These are phyloP conservation scores for Pythium guiyangense DNA, from an alignment of 352 stramenopile species.

Conservation along the genomic window DNA sequence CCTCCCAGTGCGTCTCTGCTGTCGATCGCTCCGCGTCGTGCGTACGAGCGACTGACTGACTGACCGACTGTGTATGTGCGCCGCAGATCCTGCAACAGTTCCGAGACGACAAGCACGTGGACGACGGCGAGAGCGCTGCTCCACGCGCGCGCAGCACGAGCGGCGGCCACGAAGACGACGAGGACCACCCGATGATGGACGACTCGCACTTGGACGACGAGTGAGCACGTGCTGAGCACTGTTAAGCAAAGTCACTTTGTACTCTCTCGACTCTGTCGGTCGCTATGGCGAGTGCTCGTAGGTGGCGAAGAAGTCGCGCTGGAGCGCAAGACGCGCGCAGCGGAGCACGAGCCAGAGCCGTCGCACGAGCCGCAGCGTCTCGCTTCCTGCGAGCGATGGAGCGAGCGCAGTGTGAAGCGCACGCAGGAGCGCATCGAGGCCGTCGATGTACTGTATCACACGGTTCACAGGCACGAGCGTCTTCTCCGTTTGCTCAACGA, in stretches of 20 bases:
- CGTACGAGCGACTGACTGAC: not conserved
- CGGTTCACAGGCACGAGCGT: slow-evolving; percentile 1
- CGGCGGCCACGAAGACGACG: slow-evolving; percentile 10
- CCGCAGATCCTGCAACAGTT: slow-evolving; percentile 61
- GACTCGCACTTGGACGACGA: slow-evolving; percentile 37
- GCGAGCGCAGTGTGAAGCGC: not conserved
- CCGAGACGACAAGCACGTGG: slow-evolving; percentile 39
- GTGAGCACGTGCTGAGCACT: not conserved
- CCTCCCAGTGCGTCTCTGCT: slow-evolving; percentile 40
- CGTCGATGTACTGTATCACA: slow-evolving; percentile 8
- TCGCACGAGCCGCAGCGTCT: not conserved
- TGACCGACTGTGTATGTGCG: not conserved
- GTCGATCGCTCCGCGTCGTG: not conserved
- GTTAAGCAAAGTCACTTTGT: not conserved
- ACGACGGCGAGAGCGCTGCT: slow-evolving; percentile 1
- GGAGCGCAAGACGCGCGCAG: slow-evolving; percentile 28
- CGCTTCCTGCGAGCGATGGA: slow-evolving; percentile 4
- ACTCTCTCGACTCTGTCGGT: not conserved
- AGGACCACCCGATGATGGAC: slow-evolving; percentile 23
- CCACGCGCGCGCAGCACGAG: not conserved
- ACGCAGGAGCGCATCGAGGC: not conserved
- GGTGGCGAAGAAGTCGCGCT: slow-evolving; percentile 31
- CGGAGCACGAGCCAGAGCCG: slow-evolving; percentile 18
- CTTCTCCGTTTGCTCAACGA: not conserved
- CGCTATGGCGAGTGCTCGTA: not conserved